Percentiles rank a stretch among this genome's conserved stretches.
Conservation (phyloP, 768 basidiomycete genomes). For the Porpolomopsis calyptriformis region DNA sequence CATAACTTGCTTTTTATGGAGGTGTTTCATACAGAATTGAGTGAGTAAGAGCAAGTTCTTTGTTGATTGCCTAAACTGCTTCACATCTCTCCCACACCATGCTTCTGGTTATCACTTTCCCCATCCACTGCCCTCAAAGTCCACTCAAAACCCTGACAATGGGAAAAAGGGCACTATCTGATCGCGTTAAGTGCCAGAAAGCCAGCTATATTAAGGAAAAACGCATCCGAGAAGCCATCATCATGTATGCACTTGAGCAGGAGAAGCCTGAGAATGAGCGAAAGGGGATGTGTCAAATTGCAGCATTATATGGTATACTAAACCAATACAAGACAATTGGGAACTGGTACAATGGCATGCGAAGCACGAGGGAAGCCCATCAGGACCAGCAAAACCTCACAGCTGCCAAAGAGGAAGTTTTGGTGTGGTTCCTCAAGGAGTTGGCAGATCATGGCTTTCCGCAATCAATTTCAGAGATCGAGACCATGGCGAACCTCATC, state of each 20-base stretch:
- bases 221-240: neutral
- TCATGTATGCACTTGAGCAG: neutral
- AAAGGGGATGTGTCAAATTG: neutral
- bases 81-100: neutral
- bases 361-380: neutral
- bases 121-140: no score
- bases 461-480: conserved; percentile 11
- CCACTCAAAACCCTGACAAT: neutral
- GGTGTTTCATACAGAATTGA: neutral
- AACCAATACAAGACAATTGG: neutral
- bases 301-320: neutral
- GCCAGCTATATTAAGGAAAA: neutral
- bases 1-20: no score
- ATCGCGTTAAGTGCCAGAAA: conserved; percentile 1
- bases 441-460: conserved; percentile 1
- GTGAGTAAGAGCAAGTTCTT: neutral
- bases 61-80: neutral
- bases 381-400: neutral
- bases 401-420: neutral
- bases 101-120: neutral
- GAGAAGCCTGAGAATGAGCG: neutral
- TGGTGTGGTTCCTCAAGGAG: neutral
- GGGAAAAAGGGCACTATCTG: neutral
- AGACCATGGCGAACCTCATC: conserved; percentile 18
- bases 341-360: neutral